A percentile compares a stretch with the other conserved stretches of the same genome.
Evolutionary conservation across 805 yeast species (phyloP).

Genomic region (Suhomyces prunicola): DNA sequence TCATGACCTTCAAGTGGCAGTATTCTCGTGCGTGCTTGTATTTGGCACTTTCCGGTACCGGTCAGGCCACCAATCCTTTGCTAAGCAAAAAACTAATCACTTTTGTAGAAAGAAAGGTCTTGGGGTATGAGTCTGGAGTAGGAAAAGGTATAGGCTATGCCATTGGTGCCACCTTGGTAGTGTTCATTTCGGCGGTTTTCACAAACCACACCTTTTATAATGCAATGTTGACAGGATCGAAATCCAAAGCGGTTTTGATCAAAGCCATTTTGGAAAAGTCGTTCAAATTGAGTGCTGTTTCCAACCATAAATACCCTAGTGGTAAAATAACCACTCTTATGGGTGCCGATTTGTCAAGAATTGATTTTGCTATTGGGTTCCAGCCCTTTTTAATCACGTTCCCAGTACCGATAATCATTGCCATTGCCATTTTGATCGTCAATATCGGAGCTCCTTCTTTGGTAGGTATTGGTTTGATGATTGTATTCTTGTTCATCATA

Average conservation of each 20-base stretch:
- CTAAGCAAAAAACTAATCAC: slow-evolving; percentile 34
- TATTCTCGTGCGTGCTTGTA: slow-evolving; percentile 21
- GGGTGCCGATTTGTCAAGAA: slow-evolving; percentile 26
- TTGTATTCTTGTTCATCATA: slow-evolving; percentile 36
- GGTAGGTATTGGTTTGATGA: slow-evolving; percentile 23
- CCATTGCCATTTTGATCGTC: slow-evolving; percentile 21
- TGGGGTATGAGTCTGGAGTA: slow-evolving; percentile 19
- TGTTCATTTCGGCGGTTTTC: slow-evolving; percentile 19
- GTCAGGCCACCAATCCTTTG: slow-evolving; percentile 31
- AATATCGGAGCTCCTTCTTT: slow-evolving; percentile 24
- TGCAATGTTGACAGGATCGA: slow-evolving; percentile 25
- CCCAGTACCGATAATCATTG: slow-evolving; percentile 22
- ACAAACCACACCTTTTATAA: slow-evolving; percentile 21
- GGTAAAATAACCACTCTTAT: slow-evolving; percentile 27
- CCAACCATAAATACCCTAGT: slow-evolving; percentile 19
- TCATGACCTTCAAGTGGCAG: slow-evolving; percentile 29
- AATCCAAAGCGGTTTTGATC: slow-evolving; percentile 23
- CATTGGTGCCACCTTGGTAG: slow-evolving; percentile 31
- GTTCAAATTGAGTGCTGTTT: slow-evolving; percentile 17
- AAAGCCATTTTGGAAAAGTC: slow-evolving; percentile 22
- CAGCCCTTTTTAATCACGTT: slow-evolving; percentile 23
- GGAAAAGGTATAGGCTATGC: slow-evolving; percentile 43
- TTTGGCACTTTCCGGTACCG: slow-evolving; percentile 23
- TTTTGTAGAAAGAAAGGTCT: slow-evolving; percentile 28
- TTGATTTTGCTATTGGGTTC: slow-evolving; percentile 26